phyloP scores from a whole-genome alignment of 2,329 filamentous ascomycete species.

The Aspergillus nomiae region DNA sequence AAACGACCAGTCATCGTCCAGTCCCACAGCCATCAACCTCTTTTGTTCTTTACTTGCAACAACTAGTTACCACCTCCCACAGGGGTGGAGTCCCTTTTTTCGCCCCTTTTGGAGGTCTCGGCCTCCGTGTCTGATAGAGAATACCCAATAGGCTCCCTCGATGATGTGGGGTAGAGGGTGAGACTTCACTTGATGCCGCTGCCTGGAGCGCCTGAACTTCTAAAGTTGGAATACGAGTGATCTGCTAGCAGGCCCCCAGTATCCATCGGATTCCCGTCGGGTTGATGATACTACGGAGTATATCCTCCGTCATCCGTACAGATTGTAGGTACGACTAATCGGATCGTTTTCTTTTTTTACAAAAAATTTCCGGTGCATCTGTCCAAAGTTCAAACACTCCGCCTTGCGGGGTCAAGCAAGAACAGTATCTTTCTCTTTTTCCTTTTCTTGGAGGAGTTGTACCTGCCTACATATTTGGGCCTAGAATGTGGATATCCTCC shows the following conservation, averaged over 20 bases:
- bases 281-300: not conserved
- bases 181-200: not conserved
- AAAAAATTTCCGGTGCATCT: too few relatives aligned
- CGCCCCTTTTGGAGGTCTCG: not conserved
- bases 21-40: not conserved
- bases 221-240: constrained; percentile 1
- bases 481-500: not conserved
- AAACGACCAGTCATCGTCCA: not conserved
- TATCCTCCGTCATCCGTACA: too few relatives aligned
- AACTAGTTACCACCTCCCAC: not conserved
- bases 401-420: too few relatives aligned
- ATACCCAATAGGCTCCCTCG: not conserved
- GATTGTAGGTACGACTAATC: too few relatives aligned
- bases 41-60: not conserved
- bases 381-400: too few relatives aligned
- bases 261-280: not conserved
- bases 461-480: not conserved
- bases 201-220: not conserved
- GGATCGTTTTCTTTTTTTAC: too few relatives aligned
- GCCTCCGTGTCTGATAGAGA: not conserved
- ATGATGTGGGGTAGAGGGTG: not conserved
- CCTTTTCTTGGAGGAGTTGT: not conserved
- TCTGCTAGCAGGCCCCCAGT: not conserved
- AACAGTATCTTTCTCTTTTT: not conserved
- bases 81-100: not conserved